Evolutionary conservation across 1,284 basidiomycete genomes (phyloP).

Genomic region (Marasmius fiardii): DNA sequence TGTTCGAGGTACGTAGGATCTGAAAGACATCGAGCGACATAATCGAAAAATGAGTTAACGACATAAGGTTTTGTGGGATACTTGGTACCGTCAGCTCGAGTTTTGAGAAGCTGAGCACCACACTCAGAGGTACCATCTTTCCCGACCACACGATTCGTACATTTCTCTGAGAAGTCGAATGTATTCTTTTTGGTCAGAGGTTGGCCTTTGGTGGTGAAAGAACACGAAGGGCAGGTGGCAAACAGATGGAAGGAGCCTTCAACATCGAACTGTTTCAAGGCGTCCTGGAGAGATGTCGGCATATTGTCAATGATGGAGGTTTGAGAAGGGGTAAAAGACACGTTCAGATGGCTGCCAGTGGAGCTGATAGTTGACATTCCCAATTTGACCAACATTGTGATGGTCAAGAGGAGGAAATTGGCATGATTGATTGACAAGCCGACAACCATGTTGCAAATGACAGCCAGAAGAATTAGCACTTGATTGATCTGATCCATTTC

Average conservation of each 20-base stretch:
- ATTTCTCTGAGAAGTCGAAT: slow-evolving; percentile 1
- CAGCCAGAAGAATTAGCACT: background rate
- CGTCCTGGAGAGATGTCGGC: background rate
- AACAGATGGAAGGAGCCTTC: slow-evolving; percentile 13
- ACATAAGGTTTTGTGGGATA: slow-evolving; percentile 4
- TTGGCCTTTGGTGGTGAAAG: slow-evolving; percentile 14
- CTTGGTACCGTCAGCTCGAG: background rate
- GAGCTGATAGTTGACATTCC: background rate
- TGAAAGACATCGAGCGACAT: slow-evolving; percentile 1
- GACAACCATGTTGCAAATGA: background rate
- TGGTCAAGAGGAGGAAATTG: background rate
- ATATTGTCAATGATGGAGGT: background rate
- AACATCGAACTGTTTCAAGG: slow-evolving; percentile 10
- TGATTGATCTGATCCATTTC: background rate
- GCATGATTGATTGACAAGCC: background rate
- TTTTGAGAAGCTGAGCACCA: background rate
- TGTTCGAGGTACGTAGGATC: background rate
- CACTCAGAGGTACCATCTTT: background rate
- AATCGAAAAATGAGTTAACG: background rate
- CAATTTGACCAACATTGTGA: background rate
- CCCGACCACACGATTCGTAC: slow-evolving; percentile 11
- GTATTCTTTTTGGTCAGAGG: too few species aligned
- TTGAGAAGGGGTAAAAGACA: background rate
- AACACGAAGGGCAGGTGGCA: slow-evolving; percentile 18
- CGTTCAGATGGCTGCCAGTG: background rate